phyloP scores from a whole-genome alignment of 2,329 filamentous ascomycete species.

The Gnomoniopsis sp. region DNA sequence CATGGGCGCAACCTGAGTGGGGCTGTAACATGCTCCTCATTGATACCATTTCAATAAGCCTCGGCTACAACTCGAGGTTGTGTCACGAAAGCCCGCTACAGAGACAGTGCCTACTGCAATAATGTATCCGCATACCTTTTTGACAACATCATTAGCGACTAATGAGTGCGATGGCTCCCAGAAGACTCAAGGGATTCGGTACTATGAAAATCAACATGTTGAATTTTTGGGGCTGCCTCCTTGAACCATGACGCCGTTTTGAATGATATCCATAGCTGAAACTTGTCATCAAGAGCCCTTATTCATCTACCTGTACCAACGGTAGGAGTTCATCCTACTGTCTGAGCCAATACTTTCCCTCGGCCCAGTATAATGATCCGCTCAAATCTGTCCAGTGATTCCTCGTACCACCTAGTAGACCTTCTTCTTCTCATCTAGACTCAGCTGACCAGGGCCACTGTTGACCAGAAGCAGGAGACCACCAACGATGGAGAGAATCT shows the following conservation, averaged over 20 bases:
- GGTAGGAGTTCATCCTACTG: constrained; percentile 2
- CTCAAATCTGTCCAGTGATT: not conserved
- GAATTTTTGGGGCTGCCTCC: constrained; percentile 4
- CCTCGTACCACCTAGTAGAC: constrained; percentile 68
- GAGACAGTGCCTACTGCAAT: too few relatives aligned
- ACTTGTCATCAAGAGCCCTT: not conserved
- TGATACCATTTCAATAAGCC: too few relatives aligned
- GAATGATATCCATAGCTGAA: constrained; percentile 3
- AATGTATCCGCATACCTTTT: not conserved
- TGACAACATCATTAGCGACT: not conserved
- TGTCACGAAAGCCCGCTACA: too few relatives aligned
- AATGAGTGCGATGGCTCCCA: too few relatives aligned
- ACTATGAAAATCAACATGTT: not conserved
- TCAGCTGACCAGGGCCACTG: constrained; percentile 96
- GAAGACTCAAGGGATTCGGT: too few relatives aligned
- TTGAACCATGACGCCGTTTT: constrained; percentile 14
- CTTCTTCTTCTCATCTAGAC: constrained; percentile 99
- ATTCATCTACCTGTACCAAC: constrained; percentile 4
- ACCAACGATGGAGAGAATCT: constrained; percentile 97
- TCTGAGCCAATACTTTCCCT: not conserved
- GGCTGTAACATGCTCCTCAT: too few relatives aligned
- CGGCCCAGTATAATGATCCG: not conserved
- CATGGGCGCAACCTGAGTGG: too few relatives aligned
- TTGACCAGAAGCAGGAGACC: constrained; percentile 96
- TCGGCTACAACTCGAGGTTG: too few relatives aligned